Percentiles rank a stretch among this genome's conserved stretches.
Evolutionary conservation across 495 filamentous ascomycete genomes (phyloP).

Genomic region (Neurospora sp.): DNA sequence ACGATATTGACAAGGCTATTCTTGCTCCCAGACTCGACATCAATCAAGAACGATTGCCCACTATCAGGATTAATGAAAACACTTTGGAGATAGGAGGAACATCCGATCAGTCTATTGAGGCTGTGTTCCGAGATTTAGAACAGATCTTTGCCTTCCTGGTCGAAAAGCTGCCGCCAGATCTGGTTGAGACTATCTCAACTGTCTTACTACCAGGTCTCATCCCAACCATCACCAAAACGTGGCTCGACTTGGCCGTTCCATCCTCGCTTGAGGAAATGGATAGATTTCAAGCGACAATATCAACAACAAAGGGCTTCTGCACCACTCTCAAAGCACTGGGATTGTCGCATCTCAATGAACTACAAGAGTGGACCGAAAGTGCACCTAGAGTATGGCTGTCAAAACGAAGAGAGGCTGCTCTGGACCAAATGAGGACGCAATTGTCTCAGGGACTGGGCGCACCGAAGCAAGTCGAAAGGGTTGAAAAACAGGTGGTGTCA

Average conservation of each 20-base stretch:
- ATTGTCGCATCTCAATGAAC: constrained; percentile 57
- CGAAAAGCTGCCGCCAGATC: constrained; percentile 50
- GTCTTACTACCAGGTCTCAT: constrained; percentile 58
- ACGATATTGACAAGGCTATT: constrained; percentile 38
- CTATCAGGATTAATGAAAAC: constrained; percentile 29
- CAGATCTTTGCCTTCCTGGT: constrained; percentile 55
- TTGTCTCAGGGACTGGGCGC: constrained; percentile 52
- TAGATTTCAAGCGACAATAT: constrained; percentile 56
- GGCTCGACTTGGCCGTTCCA: constrained; percentile 70
- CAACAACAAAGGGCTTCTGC: constrained; percentile 52
- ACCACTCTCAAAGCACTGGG: constrained; percentile 47
- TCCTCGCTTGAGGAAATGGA: constrained; percentile 56
- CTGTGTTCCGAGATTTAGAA: constrained; percentile 50
- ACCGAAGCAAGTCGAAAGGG: constrained; percentile 61
- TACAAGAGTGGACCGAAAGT: constrained; percentile 72
- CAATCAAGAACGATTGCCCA: constrained; percentile 15
- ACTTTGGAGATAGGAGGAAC: constrained; percentile 21
- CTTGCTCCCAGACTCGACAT: constrained; percentile 40
- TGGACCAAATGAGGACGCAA: constrained; percentile 62
- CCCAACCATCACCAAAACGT: constrained; percentile 54
- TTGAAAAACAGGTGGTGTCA: constrained; percentile 73
- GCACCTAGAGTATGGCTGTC: constrained; percentile 76
- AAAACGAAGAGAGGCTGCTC: constrained; percentile 66
- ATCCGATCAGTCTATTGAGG: constrained; percentile 29
- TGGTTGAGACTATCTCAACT: constrained; percentile 52